Conservation (phyloP, 73 alveolate species). For the Uronychia setigera region DNA sequence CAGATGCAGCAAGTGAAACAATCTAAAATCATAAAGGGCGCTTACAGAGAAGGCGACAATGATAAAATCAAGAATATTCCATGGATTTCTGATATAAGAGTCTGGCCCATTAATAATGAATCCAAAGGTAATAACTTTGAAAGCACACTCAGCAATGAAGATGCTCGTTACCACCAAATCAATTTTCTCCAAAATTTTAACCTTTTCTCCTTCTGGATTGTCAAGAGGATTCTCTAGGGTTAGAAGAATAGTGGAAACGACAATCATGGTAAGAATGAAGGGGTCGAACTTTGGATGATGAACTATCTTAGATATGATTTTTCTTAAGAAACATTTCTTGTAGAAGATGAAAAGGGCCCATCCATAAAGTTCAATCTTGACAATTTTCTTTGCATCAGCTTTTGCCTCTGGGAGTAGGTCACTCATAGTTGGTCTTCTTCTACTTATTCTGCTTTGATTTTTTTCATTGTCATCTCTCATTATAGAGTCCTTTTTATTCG, state of each 20-base stretch:
- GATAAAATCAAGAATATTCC: constrained; percentile 92
- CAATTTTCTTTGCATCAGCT: no score
- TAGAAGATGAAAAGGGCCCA: background rate
- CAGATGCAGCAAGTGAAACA: constrained; percentile 18
- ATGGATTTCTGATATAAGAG: constrained; percentile 83
- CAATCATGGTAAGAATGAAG: constrained; percentile 33
- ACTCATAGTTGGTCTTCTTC: background rate
- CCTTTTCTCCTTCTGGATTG: constrained; percentile 44
- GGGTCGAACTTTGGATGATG: background rate
- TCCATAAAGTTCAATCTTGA: background rate
- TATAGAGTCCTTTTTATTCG: background rate
- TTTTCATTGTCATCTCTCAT: background rate
- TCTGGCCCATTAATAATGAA: constrained; percentile 81
- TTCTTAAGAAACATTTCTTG: background rate
- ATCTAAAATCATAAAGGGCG: constrained; percentile 30
- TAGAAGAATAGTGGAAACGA: constrained; percentile 58
- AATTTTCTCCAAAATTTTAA: constrained; percentile 18
- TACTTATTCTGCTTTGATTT: background rate
- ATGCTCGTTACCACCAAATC: constrained; percentile 79
- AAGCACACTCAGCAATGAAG: constrained; percentile 76
- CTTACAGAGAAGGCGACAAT: constrained; percentile 83
- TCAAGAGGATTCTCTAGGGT: constrained; percentile 63
- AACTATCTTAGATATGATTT: background rate
- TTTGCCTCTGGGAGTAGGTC: background rate
- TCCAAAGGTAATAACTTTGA: constrained; percentile 87